phyloP scores from a whole-genome alignment of 345 rosid species.

The Hibiscus trionum region DNA sequence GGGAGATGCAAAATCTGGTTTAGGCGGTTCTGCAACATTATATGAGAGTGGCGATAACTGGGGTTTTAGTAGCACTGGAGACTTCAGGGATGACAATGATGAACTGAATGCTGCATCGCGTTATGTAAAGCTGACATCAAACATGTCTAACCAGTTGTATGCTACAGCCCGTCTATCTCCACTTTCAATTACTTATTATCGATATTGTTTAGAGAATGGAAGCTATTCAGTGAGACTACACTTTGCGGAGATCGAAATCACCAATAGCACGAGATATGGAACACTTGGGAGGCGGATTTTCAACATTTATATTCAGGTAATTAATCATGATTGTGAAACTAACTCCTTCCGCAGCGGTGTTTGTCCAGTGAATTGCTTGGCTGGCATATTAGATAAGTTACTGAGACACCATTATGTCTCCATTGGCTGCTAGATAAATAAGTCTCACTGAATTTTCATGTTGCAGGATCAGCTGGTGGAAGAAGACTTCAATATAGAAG shows the following conservation, averaged over 20 bases:
- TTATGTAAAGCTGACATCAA: background rate
- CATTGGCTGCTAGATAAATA: background rate
- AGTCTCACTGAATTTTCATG: background rate
- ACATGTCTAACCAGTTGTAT: slow-evolving; percentile 19
- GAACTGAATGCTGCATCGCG: slow-evolving; percentile 11
- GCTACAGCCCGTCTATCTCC: slow-evolving; percentile 30
- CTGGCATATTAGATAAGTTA: background rate
- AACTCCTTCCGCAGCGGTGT: background rate
- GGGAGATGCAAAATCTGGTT: slow-evolving; percentile 53
- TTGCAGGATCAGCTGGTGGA: slow-evolving; percentile 23
- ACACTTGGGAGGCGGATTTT: slow-evolving; percentile 36
- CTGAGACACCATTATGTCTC: background rate
- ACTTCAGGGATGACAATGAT: slow-evolving; percentile 49
- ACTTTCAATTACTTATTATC: slow-evolving; percentile 38
- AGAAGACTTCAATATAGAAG: slow-evolving; percentile 27
- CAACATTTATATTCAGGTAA: slow-evolving; percentile 40
- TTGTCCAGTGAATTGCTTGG: background rate
- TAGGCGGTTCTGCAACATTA: slow-evolving; percentile 31
- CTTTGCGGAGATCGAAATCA: slow-evolving; percentile 35
- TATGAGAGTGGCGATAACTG: slow-evolving; percentile 31
- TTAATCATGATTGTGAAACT: background rate
- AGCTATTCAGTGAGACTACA: slow-evolving; percentile 29
- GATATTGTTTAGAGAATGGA: slow-evolving; percentile 36
- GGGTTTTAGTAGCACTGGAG: slow-evolving; percentile 74
- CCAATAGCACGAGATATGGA: slow-evolving; percentile 19